Conservation (phyloP, 768 basidiomycete genomes). For the Mycena amicta region DNA sequence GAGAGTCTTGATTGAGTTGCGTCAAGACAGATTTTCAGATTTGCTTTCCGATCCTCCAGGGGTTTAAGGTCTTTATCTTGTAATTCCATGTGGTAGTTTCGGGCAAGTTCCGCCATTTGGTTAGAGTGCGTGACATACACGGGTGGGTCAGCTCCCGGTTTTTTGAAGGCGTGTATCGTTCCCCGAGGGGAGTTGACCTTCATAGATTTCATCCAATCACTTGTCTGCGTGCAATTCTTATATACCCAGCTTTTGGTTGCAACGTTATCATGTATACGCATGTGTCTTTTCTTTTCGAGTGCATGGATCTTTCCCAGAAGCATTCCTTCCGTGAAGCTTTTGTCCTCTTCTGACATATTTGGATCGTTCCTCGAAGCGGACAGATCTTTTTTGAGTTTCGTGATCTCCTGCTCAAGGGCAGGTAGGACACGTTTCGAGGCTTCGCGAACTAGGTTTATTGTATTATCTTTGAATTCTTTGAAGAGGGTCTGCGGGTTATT, state of each 20-base stretch:
- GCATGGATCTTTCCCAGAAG: neutral
- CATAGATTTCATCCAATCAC: neutral
- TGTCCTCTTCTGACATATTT: neutral
- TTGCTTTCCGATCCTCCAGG: too few species aligned
- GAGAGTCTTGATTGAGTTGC: too few species aligned
- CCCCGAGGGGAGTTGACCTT: neutral
- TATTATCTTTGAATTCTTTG: neutral
- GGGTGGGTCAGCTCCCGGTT: neutral
- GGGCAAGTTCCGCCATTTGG: too few species aligned
- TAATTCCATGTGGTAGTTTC: too few species aligned
- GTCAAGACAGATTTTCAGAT: too few species aligned
- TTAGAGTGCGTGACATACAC: too few species aligned
- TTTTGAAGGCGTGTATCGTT: neutral
- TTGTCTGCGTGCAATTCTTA: neutral
- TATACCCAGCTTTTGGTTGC: neutral
- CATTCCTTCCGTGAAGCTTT: neutral
- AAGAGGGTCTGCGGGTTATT: conserved; percentile 1
- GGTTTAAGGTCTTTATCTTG: too few species aligned
- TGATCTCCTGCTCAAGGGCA: neutral
- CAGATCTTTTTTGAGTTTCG: neutral
- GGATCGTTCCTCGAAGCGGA: neutral
- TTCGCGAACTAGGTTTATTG: neutral
- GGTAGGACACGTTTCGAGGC: neutral
- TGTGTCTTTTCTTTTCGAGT: neutral
- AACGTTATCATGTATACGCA: neutral